Evolutionary conservation across 257 asterid species (phyloP).

Genomic region (Lycium ferocissimum): DNA sequence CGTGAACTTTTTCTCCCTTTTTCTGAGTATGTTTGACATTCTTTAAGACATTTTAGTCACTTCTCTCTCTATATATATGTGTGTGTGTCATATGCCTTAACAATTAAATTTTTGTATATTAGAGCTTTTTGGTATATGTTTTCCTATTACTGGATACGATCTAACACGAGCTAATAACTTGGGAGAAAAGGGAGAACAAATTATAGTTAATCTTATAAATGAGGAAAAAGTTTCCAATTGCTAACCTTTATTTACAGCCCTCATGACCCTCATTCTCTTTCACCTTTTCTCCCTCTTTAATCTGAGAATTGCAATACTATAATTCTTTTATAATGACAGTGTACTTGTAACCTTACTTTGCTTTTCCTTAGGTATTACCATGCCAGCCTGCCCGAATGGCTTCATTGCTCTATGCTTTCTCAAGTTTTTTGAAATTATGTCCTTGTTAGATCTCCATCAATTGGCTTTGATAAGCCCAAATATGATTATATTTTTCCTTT

Average conservation of each 20-base stretch:
- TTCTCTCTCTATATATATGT: background rate
- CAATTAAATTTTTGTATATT: background rate
- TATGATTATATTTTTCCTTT: background rate
- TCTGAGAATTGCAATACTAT: background rate
- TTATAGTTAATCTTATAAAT: background rate
- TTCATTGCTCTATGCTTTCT: background rate
- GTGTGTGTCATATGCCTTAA: background rate
- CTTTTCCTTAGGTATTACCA: background rate
- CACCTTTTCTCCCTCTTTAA: background rate
- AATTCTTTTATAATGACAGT: background rate
- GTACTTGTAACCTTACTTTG: background rate
- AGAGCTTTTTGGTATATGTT: background rate
- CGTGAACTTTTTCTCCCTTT: slow-evolving; percentile 10
- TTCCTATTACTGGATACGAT: background rate
- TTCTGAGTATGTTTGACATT: background rate
- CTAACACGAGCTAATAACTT: background rate
- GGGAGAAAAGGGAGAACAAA: background rate
- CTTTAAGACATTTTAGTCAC: background rate
- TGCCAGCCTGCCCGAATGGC: background rate
- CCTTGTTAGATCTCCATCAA: background rate
- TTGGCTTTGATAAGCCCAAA: slow-evolving; percentile 12
- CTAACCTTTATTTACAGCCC: background rate
- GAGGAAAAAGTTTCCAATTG: background rate
- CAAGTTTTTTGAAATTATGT: background rate
- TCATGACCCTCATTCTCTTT: background rate